A percentile compares a stretch with the other conserved stretches of the same genome.
These are phyloP conservation scores for Spatholobus suberectus DNA, from an alignment of 306 rosid genomes.

Conservation along the genomic window DNA sequence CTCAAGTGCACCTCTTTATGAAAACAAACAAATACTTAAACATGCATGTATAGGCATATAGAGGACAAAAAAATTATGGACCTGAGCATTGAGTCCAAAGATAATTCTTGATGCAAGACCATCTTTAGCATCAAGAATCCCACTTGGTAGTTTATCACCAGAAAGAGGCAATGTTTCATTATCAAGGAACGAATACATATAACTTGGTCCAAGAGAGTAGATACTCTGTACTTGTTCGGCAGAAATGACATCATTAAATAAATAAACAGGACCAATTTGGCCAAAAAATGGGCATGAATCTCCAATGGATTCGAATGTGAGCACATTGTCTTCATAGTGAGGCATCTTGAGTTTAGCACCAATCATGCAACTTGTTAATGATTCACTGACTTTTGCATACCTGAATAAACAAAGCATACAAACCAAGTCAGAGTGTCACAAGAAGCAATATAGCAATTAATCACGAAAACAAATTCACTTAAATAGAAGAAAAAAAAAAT, in stretches of 20 bases:
- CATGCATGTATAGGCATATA: background rate
- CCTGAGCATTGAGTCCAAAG: slow-evolving; percentile 99
- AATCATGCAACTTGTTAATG: slow-evolving; percentile 76
- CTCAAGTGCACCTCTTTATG: background rate
- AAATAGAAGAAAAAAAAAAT: slow-evolving; percentile 7
- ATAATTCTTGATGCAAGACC: slow-evolving; percentile 85
- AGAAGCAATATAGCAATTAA: background rate
- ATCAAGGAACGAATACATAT: slow-evolving; percentile 95
- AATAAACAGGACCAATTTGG: slow-evolving; percentile 93
- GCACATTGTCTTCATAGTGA: slow-evolving; percentile 61
- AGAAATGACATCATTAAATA: slow-evolving; percentile 82
- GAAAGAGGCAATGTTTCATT: slow-evolving; percentile 75
- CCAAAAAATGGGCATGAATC: slow-evolving; percentile 86
- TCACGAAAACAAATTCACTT: background rate
- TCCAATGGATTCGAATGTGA: slow-evolving; percentile 60
- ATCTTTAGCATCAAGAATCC: slow-evolving; percentile 87
- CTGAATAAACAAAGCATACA: slow-evolving; percentile 55
- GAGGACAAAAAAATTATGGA: slow-evolving; percentile 28
- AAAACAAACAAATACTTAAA: slow-evolving; percentile 11
- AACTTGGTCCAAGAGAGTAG: slow-evolving; percentile 94
- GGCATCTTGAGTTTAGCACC: slow-evolving; percentile 79
- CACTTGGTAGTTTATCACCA: slow-evolving; percentile 74
- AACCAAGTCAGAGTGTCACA: slow-evolving; percentile 35
- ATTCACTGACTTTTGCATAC: slow-evolving; percentile 89
- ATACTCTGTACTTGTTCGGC: slow-evolving; percentile 93